Base-by-base conservation (phyloP, 2,329 filamentous ascomycete species). In the Diaporthe citrichinensis region DNA sequence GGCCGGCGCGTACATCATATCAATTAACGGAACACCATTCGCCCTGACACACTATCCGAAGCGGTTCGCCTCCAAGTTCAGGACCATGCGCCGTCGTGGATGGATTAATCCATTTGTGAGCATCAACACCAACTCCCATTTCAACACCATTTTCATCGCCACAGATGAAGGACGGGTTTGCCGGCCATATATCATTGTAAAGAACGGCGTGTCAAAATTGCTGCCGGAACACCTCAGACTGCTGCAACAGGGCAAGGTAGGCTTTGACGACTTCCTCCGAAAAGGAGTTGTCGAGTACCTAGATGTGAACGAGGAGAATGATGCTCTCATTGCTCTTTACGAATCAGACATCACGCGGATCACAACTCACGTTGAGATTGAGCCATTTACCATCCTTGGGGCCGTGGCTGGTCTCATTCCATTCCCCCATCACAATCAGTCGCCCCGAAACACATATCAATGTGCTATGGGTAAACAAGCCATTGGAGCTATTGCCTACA, bases 391-490 rank as follows among this genome's bases (percentile, higher is more conserved):
- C 1, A 93, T 99, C 68, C 90, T 99, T 20, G 97, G 97, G 36
- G 97, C 97, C 62, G 97, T 99, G 36, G 97, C 97, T 53, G 97
- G 97, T 58, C 88, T 99, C 51, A 99, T 99, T 83, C 97, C 97
- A 6, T 99, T 98, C 82, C 97, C 97, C 12, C 97, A 99, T 84
- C 97, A 99, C 88, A 99, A 99, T 85, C 97, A 99, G 84, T 99
- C 97, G 23, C 97, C 97, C 14, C 91, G 97, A 89, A 99, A 99
- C 83, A 99, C 97, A 0, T 99, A 99, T 82, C 96, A 98, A 88
- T 98, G 96, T 86, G 97, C 97, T 86, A 99, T 99, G 97, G 97
- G 97, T 90, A 99, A 99, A 87, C 97, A 99, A 94, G 97, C 97
- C 53, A 98, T 99, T 83, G 97, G 97, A 46, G 96, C 96, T 46